A percentile compares a stretch with the other conserved stretches of the same genome.
These are phyloP conservation scores for Chaetomiaceae sp. DNA, from an alignment of 2,329 filamentous ascomycete species.

Conservation along the genomic window DNA sequence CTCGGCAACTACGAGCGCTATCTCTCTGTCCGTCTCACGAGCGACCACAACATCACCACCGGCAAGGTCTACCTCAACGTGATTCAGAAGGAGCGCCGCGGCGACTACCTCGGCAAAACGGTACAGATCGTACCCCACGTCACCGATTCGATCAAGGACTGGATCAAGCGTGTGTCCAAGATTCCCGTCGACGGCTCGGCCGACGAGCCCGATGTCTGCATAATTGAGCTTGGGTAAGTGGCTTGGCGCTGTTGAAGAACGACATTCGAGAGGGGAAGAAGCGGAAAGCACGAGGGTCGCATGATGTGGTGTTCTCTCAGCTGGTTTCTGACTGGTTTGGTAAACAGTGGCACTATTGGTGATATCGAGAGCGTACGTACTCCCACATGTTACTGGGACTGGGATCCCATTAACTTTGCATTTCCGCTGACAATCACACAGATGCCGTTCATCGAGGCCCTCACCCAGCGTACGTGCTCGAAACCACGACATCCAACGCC, in stretches of 20 bases:
- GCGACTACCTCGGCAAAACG: slow-evolving; percentile 80
- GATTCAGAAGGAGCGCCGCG: slow-evolving; percentile 61
- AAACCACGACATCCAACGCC: too few relatives aligned
- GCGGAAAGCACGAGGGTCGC: not conserved
- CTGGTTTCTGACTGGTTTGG: not conserved
- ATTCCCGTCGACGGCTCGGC: slow-evolving; percentile 82
- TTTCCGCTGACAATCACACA: slow-evolving; percentile 2
- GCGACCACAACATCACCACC: slow-evolving; percentile 94
- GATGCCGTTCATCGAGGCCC: slow-evolving; percentile 18
- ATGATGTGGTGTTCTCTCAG: accelerated
- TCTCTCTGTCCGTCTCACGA: slow-evolving; percentile 52
- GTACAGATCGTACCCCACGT: slow-evolving; percentile 91
- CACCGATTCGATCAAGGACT: slow-evolving; percentile 85
- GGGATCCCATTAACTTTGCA: not conserved
- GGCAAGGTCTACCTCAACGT: slow-evolving; percentile 93
- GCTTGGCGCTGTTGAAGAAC: not conserved
- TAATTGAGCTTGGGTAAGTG: slow-evolving; percentile 51
- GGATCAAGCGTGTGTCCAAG: slow-evolving; percentile 79
- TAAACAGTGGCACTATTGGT: slow-evolving; percentile 14
- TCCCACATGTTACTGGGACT: not conserved
- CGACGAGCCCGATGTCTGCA: slow-evolving; percentile 83
- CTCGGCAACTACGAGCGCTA: slow-evolving; percentile 52
- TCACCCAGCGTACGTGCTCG: slow-evolving; percentile 12
- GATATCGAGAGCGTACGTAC: slow-evolving; percentile 16
- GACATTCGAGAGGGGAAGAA: not conserved